Percentiles rank a stretch among this genome's conserved stretches.
Conservation (phyloP, 768 basidiomycete genomes). For the Mycena rosella region DNA sequence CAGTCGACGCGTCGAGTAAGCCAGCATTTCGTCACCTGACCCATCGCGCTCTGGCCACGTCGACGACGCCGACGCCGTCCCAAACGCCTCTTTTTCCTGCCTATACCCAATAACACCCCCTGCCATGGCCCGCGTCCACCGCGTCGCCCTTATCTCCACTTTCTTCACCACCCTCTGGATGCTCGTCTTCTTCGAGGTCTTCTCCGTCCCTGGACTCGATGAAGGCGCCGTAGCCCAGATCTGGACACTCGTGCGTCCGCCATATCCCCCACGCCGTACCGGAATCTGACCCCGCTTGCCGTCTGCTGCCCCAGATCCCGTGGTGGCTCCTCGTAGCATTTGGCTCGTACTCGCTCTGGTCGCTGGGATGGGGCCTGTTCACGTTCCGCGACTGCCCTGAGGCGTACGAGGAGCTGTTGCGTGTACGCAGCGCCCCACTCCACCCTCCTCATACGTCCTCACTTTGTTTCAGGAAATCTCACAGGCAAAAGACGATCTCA, state of each 20-base stretch:
- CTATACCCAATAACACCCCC: not conserved
- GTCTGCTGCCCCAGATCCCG: constrained; percentile 67
- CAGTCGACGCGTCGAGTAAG: constrained; percentile 28
- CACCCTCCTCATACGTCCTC: constrained; percentile 17
- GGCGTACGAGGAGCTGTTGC: constrained; percentile 77
- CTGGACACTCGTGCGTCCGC: constrained; percentile 61
- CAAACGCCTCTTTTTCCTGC: not conserved
- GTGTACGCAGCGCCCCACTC: constrained; percentile 53
- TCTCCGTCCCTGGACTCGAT: constrained; percentile 69
- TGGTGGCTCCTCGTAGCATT: constrained; percentile 88
- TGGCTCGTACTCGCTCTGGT: constrained; percentile 83
- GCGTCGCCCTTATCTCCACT: constrained; percentile 61
- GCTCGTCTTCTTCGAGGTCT: constrained; percentile 65
- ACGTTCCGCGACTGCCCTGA: constrained; percentile 85
- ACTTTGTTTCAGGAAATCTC: constrained; percentile 20
- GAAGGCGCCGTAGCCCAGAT: constrained; percentile 60
- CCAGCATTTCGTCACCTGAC: constrained; percentile 19
- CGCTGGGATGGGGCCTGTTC: constrained; percentile 80
- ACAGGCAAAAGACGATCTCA: constrained; percentile 37
- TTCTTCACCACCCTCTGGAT: constrained; percentile 64
- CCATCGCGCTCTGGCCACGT: constrained; percentile 22
- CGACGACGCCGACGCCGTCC: constrained; percentile 5
- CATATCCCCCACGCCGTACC: not conserved
- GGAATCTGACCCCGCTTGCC: not conserved
- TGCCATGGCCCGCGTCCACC: constrained; percentile 73